Base-by-base conservation (phyloP, 176 grass and related monocot genomes). In the Eleusine indica region DNA sequence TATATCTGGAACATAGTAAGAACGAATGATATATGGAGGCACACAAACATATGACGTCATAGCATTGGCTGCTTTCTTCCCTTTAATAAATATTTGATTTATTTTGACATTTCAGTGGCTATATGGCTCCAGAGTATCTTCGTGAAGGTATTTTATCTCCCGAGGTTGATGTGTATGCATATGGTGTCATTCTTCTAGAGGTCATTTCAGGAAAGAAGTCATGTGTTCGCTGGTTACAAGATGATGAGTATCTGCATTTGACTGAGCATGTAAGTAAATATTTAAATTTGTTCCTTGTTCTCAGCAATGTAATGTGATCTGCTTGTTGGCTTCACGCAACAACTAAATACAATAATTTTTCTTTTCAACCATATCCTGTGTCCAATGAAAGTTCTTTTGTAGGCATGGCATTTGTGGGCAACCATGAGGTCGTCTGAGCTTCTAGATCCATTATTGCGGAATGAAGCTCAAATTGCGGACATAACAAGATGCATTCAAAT, bases 241-340 rank as follows among this genome's bases (percentile, higher is more conserved):
- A 44, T 19, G 9, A 66, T 66, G 15, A 48, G 7, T 65, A 32
- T 9, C 7, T 48, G 60, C 1, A 0, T 47, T 32, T 44, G 4
- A 70, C 18, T 41, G 42, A 47, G 61, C 42, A 79, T 49, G 76
- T 79, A 79, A 79, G 76, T 78, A 63, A 15, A 77, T 17, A 42
- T 41, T 38, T 22, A 43, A 15, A 71, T 46, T 6, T 71, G 4
- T 71, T 7, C 8, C 21, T 43, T 19, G 3, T 18, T 70, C 6
- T 70, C 67, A 43, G n/a, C 18, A 70, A 68, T 19, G 6, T 39
- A 32, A 8, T 68, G 35, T 40, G 6, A 3, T 40, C 42, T 70
- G 7, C 7, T 70, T 19, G 66, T 17, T 41, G 5, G 18, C 8
- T 0, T 18, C 21, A 41, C 11, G 14, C 2, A 5, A 41, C 66